Percentiles rank a stretch among this genome's conserved stretches.
phyloP scores from a whole-genome alignment of 1,139 yeast species.

The Kodamaea suecica region DNA sequence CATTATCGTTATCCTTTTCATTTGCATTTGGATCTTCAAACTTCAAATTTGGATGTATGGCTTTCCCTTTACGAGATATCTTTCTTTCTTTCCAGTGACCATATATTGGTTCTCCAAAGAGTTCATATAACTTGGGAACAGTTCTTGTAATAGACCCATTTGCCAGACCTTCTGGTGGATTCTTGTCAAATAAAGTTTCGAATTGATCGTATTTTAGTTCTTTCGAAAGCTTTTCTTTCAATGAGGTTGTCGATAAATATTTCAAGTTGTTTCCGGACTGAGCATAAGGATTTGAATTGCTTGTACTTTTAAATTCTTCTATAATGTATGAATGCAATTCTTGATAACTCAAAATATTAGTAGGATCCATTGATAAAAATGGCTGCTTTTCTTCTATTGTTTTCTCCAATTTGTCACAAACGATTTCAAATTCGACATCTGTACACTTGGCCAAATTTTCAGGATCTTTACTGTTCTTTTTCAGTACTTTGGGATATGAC shows the following conservation, averaged over 20 bases:
- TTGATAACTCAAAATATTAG: constrained; percentile 64
- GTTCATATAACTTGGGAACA: constrained; percentile 51
- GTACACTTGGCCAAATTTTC: constrained; percentile 38
- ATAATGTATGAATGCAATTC: constrained; percentile 57
- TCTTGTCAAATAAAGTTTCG: constrained; percentile 52
- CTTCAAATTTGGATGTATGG: constrained; percentile 70
- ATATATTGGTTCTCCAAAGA: constrained; percentile 68
- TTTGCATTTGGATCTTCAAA: constrained; percentile 76
- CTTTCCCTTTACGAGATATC: constrained; percentile 64
- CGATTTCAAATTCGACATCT: constrained; percentile 82
- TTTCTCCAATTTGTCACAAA: constrained; percentile 72
- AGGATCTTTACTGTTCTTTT: constrained; percentile 16
- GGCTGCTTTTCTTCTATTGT: constrained; percentile 83
- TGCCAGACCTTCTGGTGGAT: constrained; percentile 20
- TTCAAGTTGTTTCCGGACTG: constrained; percentile 30
- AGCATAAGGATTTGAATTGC: constrained; percentile 27
- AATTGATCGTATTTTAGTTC: constrained; percentile 40
- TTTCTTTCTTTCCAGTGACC: constrained; percentile 81
- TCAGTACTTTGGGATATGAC: constrained; percentile 23
- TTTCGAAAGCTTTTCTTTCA: constrained; percentile 40
- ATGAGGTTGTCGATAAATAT: constrained; percentile 35
- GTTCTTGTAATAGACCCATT: constrained; percentile 35
- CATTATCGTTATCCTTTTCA: constrained; percentile 85
- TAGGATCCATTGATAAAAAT: constrained; percentile 79
- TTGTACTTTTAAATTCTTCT: constrained; percentile 33